phyloP scores from a whole-genome alignment of 1,284 basidiomycete genomes.

The Megacollybia platyphylla region DNA sequence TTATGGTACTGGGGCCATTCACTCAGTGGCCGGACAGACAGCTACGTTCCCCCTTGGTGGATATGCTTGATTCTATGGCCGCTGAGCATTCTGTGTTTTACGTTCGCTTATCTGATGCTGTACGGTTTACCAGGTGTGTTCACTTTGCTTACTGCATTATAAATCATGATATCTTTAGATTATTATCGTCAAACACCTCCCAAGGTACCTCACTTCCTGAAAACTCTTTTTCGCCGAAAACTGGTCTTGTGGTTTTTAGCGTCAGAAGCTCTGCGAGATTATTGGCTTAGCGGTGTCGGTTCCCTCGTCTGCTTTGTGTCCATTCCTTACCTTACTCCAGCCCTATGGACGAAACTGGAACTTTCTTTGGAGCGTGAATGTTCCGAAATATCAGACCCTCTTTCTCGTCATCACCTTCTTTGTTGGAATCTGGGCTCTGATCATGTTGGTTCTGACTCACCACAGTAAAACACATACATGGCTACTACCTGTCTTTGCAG shows the following conservation, averaged over 20 bases:
- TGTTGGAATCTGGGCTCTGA: conserved; percentile 68
- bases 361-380: conserved; percentile 80
- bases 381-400: conserved; percentile 74
- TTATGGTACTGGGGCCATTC: conserved; percentile 91
- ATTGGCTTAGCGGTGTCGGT: conserved; percentile 84
- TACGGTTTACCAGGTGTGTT: conserved; percentile 71
- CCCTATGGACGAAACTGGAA: conserved; percentile 88
- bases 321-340: conserved; percentile 20
- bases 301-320: neutral
- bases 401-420: conserved; percentile 78
- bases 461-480: conserved; percentile 90
- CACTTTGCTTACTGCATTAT: neutral
- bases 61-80: conserved; percentile 80
- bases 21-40: conserved; percentile 42
- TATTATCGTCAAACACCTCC: conserved; percentile 85
- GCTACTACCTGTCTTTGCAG: conserved; percentile 86
- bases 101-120: conserved; percentile 74
- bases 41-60: conserved; percentile 63
- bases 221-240: conserved; percentile 79
- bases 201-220: conserved; percentile 84
- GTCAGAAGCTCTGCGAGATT: conserved; percentile 80
- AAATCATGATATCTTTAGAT: conserved; percentile 24
- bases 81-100: conserved; percentile 56
- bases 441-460: conserved; percentile 67
- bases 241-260: conserved; percentile 89